phyloP scores from a whole-genome alignment of 106 monocot genomes.

The Narthecium ossifragum region DNA sequence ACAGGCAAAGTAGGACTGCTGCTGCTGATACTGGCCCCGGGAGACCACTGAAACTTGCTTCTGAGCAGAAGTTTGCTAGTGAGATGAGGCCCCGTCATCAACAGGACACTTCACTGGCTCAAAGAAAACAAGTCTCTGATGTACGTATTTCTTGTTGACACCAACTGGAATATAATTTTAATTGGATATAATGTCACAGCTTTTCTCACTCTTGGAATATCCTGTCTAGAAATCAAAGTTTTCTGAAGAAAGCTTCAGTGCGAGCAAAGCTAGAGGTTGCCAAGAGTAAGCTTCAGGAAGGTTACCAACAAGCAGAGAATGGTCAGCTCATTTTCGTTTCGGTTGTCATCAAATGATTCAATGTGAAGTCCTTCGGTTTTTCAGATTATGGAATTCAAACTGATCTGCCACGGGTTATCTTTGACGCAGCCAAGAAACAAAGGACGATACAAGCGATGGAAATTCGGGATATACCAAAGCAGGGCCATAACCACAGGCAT shows the following conservation, averaged over 20 bases:
- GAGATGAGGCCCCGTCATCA: neutral
- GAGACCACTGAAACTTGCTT: neutral
- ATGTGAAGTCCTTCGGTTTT: too few relatives aligned
- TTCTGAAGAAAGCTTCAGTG: constrained; percentile 6
- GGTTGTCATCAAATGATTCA: too few relatives aligned
- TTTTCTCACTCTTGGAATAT: too few relatives aligned
- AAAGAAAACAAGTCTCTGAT: too few relatives aligned
- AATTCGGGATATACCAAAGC: too few relatives aligned
- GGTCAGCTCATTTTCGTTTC: constrained; percentile 12
- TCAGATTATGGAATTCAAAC: too few relatives aligned
- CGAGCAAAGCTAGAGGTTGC: constrained; percentile 27
- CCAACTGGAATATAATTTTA: too few relatives aligned
- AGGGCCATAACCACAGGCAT: too few relatives aligned
- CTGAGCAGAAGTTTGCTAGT: neutral
- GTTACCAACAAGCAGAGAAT: constrained; percentile 31
- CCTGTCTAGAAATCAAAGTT: neutral
- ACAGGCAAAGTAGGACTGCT: neutral
- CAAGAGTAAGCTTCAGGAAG: constrained; percentile 31
- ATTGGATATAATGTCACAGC: too few relatives aligned
- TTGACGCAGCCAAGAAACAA: constrained; percentile 6
- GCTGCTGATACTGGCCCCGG: neutral
- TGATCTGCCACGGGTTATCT: neutral
- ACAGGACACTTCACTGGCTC: neutral
- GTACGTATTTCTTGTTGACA: too few relatives aligned
- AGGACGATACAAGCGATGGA: constrained; percentile 6